Evolutionary conservation across 2,329 filamentous ascomycete genomes (phyloP).

Genomic region (Verticillium tricorpus): DNA sequence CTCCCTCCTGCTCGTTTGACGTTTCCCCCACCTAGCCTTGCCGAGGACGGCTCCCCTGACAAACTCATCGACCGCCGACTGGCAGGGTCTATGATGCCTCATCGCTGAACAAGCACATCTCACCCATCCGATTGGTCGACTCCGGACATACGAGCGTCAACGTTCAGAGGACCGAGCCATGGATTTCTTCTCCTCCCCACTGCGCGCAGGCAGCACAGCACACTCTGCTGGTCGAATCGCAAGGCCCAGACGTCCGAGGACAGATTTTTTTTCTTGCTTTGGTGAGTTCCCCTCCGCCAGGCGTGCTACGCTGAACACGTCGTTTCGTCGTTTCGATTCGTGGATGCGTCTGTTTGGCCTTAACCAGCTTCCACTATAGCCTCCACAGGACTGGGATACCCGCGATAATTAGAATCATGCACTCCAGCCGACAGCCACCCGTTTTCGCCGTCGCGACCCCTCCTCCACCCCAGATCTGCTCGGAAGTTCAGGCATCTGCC

Average conservation of each 20-base stretch:
- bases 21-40: background rate
- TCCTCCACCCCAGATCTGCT: background rate
- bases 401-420: conserved; percentile 4
- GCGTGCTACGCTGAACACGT: background rate
- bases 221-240: background rate
- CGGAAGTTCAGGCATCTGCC: background rate
- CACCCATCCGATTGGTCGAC: background rate
- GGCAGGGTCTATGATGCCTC: background rate
- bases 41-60: background rate
- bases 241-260: background rate
- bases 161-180: background rate
- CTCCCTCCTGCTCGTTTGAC: background rate
- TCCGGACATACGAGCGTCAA: background rate
- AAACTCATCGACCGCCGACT: background rate
- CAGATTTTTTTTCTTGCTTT: background rate
- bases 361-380: conserved; percentile 13
- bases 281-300: background rate
- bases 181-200: background rate
- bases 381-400: conserved; percentile 6
- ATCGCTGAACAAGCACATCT: background rate
- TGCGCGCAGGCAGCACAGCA: background rate
- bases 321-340: conserved; percentile 3
- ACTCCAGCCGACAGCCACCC: conserved; percentile 6
- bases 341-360: conserved; percentile 12
- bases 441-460: conserved; percentile 6